These are phyloP conservation scores for Cornus florida DNA, from an alignment of 148 eudicot genomes.

Conservation along the genomic window DNA sequence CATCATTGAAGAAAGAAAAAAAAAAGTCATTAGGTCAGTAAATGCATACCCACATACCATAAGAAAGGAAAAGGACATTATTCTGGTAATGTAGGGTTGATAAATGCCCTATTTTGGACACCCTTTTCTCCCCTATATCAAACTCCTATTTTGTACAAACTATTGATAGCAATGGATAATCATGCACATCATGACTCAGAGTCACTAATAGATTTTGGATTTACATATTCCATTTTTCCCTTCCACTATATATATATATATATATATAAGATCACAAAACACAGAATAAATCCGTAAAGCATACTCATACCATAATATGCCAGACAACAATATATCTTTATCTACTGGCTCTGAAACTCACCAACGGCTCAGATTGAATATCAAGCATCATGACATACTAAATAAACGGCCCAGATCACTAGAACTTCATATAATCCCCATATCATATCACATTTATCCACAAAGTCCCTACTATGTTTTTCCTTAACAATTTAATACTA, in stretches of 20 bases:
- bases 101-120: no score
- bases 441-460: no score
- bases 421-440: not conserved
- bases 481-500: not conserved
- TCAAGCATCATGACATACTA: no score
- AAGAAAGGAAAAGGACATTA: no score
- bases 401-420: not conserved
- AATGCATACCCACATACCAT: no score
- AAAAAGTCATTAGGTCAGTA: no score
- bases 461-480: no score
- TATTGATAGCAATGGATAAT: not conserved
- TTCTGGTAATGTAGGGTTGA: no score
- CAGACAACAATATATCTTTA: not conserved
- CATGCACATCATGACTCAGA: not conserved
- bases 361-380: not conserved
- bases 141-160: not conserved
- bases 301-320: not conserved
- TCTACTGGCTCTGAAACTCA: not conserved
- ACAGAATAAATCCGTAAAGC: not conserved
- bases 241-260: no score
- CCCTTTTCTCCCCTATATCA: no score
- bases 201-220: not conserved
- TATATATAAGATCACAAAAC: not conserved
- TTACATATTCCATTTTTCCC: no score
- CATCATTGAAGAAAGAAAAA: no score